Evolutionary conservation across 2,329 filamentous ascomycete species (phyloP), one percentile per base, ranked within the genome.

Genomic region (Cladophialophora psammophila): DNA sequence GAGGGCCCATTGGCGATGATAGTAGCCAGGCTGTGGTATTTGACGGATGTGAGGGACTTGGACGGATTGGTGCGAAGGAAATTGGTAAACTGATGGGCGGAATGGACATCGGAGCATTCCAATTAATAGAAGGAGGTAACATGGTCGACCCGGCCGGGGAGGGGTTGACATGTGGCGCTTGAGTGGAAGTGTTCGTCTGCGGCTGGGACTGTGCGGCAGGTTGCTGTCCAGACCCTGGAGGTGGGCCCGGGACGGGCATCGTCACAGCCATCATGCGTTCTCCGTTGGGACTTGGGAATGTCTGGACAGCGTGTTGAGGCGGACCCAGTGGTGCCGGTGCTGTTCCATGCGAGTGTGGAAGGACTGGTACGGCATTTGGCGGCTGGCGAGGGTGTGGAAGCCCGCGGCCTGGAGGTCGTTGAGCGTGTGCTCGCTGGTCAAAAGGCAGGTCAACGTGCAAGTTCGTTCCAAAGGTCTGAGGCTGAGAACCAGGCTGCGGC

Each of bases 1-100:
- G 66, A 6, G 72, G 72, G 1, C 72, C 72, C 20, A 40, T 26
- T 6, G 71, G 66, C 12, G 72, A 72, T 1, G 68, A 72, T 8
- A 73, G 38, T 15, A 74, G 35, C 69, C 70, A 73, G 26, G 65
- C 73, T 32, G 65, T 71, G 12, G 67, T 38, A 32, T 54, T 60
- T 12, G 68, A 32, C 45, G 52, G 12, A 13, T 56, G 52, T 13
- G 52, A 13, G 6, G n/a, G 15, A 26, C n/a, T 50, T 13, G 34
- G 13, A 42, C 15, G 57, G 13, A 31, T n/a, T 15, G 48, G 57
- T 12, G n/a, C 12, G 32, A 35, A 36, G 4, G 57, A 12, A 13
- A 10, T 15, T 45, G 57, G 40, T 8, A 60, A 3, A 40, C 31
- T 26, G 5, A 50, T 48, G 38, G 57, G 57, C 32, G 57, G 13